These are phyloP conservation scores for Mikania micrantha DNA, from an alignment of 129 eudicot species.

Conservation along the genomic window DNA sequence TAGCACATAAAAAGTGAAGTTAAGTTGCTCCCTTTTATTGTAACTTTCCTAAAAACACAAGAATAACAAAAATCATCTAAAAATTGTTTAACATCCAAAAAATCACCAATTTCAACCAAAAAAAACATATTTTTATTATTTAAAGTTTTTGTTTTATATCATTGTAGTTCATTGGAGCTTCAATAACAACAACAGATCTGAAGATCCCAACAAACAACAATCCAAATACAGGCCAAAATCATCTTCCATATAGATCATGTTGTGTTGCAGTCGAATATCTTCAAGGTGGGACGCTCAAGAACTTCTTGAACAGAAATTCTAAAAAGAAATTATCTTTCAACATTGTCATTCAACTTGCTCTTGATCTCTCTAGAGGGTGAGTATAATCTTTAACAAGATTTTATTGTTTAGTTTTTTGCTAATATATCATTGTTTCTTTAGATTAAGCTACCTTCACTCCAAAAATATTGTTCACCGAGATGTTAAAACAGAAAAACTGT, in stretches of 20 bases:
- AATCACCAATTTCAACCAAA: too few relatives aligned
- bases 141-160: not conserved
- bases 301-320: conserved; percentile 26
- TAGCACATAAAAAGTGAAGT: too few relatives aligned
- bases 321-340: conserved; percentile 36
- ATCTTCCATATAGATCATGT: conserved; percentile 74
- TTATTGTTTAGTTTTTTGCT: not conserved
- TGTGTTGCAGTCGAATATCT: conserved; percentile 94
- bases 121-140: not conserved
- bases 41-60: too few relatives aligned
- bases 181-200: conserved; percentile 86
- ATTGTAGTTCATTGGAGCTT: conserved; percentile 80
- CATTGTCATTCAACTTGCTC: conserved; percentile 35
- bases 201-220: conserved; percentile 51
- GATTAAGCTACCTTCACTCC: conserved; percentile 34
- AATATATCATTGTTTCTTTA: too few relatives aligned
- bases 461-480: conserved; percentile 42
- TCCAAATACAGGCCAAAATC: conserved; percentile 29
- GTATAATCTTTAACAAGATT: not conserved
- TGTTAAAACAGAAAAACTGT: conserved; percentile 37
- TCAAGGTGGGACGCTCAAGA: conserved; percentile 69
- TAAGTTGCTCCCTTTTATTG: too few relatives aligned
- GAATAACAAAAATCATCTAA: too few relatives aligned
- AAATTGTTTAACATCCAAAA: too few relatives aligned
- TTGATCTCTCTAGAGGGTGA: conserved; percentile 41